Conservation (phyloP, 2,329 filamentous ascomycete genomes). For the Kalaharituber pfeilii region DNA sequence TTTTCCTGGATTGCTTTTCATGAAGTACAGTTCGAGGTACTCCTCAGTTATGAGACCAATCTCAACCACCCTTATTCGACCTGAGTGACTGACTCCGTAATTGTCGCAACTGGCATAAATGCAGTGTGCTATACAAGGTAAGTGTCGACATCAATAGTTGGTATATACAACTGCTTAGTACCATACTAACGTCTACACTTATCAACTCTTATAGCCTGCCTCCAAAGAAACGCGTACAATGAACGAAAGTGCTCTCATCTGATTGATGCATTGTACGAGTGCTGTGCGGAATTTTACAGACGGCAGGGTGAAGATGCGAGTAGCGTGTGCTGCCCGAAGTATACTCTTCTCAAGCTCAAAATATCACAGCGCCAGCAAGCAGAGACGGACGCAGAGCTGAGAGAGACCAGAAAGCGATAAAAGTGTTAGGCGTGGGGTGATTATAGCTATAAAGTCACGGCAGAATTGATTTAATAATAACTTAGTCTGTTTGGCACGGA, state of each 20-base stretch:
- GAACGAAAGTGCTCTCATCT: slow-evolving; percentile 64
- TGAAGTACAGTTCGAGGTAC: slow-evolving; percentile 2
- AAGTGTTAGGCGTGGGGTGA: too few relatives aligned
- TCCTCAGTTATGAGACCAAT: not conserved
- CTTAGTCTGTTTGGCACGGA: too few relatives aligned
- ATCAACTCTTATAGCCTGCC: slow-evolving; percentile 44
- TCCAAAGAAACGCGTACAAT: slow-evolving; percentile 68
- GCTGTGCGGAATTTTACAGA: slow-evolving; percentile 77
- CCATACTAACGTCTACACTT: not conserved
- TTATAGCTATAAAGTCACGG: too few relatives aligned
- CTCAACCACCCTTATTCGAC: not conserved
- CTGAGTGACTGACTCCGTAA: not conserved
- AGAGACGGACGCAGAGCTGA: slow-evolving; percentile 13
- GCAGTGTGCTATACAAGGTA: slow-evolving; percentile 82
- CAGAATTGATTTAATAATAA: too few relatives aligned
- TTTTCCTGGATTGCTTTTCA: too few relatives aligned
- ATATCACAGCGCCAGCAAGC: slow-evolving; percentile 53
- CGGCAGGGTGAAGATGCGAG: slow-evolving; percentile 57
- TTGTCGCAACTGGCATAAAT: slow-evolving; percentile 9
- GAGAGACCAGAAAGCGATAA: slow-evolving; percentile 7
- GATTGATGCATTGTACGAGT: slow-evolving; percentile 78
- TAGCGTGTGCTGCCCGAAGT: slow-evolving; percentile 71
- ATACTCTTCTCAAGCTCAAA: slow-evolving; percentile 61
- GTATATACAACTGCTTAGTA: not conserved
- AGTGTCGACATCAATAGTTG: slow-evolving; percentile 4